Evolutionary conservation across 2,329 filamentous ascomycete genomes (phyloP).

Genomic region (Thelonectria olida): DNA sequence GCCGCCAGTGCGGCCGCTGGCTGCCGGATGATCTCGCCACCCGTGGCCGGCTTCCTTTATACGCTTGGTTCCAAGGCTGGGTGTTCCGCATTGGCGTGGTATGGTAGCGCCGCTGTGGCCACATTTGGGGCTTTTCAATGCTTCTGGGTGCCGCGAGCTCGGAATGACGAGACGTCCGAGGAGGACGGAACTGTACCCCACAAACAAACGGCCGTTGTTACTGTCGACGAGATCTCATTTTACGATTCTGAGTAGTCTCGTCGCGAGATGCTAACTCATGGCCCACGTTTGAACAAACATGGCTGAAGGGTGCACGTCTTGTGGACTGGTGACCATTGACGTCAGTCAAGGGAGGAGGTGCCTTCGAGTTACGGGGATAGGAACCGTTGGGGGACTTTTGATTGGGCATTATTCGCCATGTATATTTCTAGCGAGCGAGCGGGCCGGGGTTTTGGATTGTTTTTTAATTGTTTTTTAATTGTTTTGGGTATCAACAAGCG

Average conservation of each 20-base stretch:
- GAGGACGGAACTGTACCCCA: slow-evolving; percentile 37
- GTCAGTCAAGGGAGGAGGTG: neutral
- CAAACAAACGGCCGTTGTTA: slow-evolving; percentile 27
- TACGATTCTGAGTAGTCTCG: slow-evolving; percentile 34
- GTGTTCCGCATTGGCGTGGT: slow-evolving; percentile 72
- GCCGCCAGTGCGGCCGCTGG: slow-evolving; percentile 72
- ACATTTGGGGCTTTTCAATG: slow-evolving; percentile 67
- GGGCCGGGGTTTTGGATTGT: slow-evolving; percentile 22
- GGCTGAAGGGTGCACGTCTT: neutral
- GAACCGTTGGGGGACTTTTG: neutral
- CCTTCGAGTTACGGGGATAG: neutral
- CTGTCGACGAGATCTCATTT: slow-evolving; percentile 44
- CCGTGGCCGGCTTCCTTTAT: slow-evolving; percentile 71
- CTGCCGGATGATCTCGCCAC: slow-evolving; percentile 74
- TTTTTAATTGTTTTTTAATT: neutral
- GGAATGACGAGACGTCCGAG: slow-evolving; percentile 39
- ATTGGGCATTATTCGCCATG: slow-evolving; percentile 5
- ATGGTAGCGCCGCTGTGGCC: slow-evolving; percentile 66
- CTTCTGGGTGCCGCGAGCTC: slow-evolving; percentile 58
- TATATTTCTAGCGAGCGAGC: slow-evolving; percentile 1
- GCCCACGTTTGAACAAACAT: neutral
- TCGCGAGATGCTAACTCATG: neutral
- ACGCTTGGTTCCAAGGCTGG: slow-evolving; percentile 65
- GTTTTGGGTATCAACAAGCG: neutral
- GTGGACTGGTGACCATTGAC: neutral